Base-by-base conservation (phyloP, 2,329 filamentous ascomycete species). In the Phaeosphaeriaceae sp. region DNA sequence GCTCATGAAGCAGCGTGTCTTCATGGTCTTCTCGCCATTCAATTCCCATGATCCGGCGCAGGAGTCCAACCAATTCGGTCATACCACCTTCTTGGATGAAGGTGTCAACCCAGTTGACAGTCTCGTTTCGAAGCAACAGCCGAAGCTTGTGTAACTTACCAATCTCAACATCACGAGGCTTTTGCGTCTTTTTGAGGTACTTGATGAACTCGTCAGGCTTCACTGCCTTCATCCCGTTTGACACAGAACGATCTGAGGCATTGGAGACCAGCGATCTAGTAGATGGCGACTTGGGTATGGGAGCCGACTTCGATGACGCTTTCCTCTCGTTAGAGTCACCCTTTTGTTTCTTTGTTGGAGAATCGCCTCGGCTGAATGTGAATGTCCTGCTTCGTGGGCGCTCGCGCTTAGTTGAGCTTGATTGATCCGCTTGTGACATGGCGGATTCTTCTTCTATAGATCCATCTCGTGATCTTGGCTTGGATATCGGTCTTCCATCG, bases 1-100 rank as follows among this genome's bases (percentile, higher is more conserved):
- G 88, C 74, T 99, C 94, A 67, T 97, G 93, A 6, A 99, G 82
- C 30, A 99, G 81, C 8, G 87, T 87, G 68, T 97, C 94, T 75
- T 97, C 94, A 66, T 97, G 93, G 64, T 97, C 94, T 79, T 97
- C 94, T 67, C 92, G 90, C 93, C 94, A 99, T 73, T 97, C 94
- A 28, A 99, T 87, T 42, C 88, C 88, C 83, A 97, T 92, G 63
- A 93, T 96, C n/a, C 93, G 85, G 72, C 96, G 88, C 39, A 97
- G 79, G 46, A 97, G 77, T 32, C 84, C 85, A 29, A 97, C 88
- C 55, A 97, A 89, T 72, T 97, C 91, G 59, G 88, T 84, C 92
- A 97, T 96, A 16, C 94, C 94, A 13, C 90, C 92, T 56, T 92
- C 87, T 33, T 86, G 82, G 61, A 97, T 90, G 70, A 97, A 99